A percentile compares a stretch with the other conserved stretches of the same genome.
phyloP scores from a whole-genome alignment of 2,329 filamentous ascomycete genomes.

The Diaporthe australafricana region DNA sequence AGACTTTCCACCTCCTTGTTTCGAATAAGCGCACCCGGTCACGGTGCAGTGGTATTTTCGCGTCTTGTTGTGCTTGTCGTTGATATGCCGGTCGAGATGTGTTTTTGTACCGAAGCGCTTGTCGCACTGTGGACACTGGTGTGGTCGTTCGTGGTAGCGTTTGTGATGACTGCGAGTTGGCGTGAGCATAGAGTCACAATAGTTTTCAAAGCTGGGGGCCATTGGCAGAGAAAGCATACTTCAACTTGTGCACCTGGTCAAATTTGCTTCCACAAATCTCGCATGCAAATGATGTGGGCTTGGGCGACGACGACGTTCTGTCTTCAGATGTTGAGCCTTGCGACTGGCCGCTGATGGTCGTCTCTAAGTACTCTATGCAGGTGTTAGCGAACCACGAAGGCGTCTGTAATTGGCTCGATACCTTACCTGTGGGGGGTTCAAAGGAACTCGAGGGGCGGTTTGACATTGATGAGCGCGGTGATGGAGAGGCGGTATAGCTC shows the following conservation, averaged over 20 bases:
- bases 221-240: slow-evolving; percentile 52
- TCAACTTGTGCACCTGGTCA: slow-evolving; percentile 70
- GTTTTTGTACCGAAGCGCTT: slow-evolving; percentile 72
- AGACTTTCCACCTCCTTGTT: slow-evolving; percentile 62
- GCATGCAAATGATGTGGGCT: slow-evolving; percentile 48
- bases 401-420: slow-evolving; percentile 47
- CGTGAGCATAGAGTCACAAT: slow-evolving; percentile 38
- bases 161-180: slow-evolving; percentile 63
- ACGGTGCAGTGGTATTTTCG: slow-evolving; percentile 70
- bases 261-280: slow-evolving; percentile 60
- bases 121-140: slow-evolving; percentile 60
- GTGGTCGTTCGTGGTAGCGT: slow-evolving; percentile 69
- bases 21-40: slow-evolving; percentile 66
- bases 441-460: slow-evolving; percentile 33
- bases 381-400: slow-evolving; percentile 26
- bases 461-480: slow-evolving; percentile 37
- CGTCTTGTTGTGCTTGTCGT: slow-evolving; percentile 70
- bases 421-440: slow-evolving; percentile 41
- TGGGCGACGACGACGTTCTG: slow-evolving; percentile 43
- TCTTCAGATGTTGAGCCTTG: slow-evolving; percentile 35
- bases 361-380: slow-evolving; percentile 31
- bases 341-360: slow-evolving; percentile 33
- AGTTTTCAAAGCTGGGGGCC: too few relatives aligned
- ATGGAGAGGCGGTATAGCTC: slow-evolving; percentile 40
- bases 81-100: slow-evolving; percentile 71